Evolutionary conservation across 352 stramenopile species (phyloP), one percentile per base, ranked within the genome.

Genomic region (Pythium aphanidermatum): DNA sequence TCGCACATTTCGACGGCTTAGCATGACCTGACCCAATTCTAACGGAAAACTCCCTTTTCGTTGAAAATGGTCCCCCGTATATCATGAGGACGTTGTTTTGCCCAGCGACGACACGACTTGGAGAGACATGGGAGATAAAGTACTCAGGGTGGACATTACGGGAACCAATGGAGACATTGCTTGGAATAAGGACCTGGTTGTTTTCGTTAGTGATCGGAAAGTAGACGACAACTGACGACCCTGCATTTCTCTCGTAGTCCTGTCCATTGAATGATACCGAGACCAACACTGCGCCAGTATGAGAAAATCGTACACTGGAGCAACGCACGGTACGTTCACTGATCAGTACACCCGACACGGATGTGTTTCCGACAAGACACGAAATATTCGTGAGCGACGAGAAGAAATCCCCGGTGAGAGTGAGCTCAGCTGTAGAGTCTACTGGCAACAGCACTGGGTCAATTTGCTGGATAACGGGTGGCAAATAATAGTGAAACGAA

Each of bases 401-500:
- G 12, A 60, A 41, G 17, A 49, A 60, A 17, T 48, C 51, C 7
- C 51, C 51, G 25, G 4, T 47, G 33, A 59, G 5, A 13, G 36
- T 13, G 33, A 59, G 11, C 24, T 32, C 14, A 2, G 45, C 27
- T 0, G 21, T 47, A 5, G 51, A 34, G 23, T 42, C 44, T 5
- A 34, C 37, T 29, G 52, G 45, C 3, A 28, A 44, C 14, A 46
- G 14, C 1, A 26, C 33, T 13, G 52, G 52, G 27, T 21, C 6
- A 5, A 42, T 2, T 9, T 32, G n/a, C 14, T n/a, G 11, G 5
- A 61, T 11, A 17, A 61, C 2, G n/a, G 52, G 52, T n/a, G 52
- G 52, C 1, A 40, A 44, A 14, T 61, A 61, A 21, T 61, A 61
- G 16, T 41, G 52, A 46, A 51, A 61, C 8, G 13, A 17, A 20